These are phyloP conservation scores for Senna siamea DNA, from an alignment of 306 rosid genomes.

Conservation along the genomic window DNA sequence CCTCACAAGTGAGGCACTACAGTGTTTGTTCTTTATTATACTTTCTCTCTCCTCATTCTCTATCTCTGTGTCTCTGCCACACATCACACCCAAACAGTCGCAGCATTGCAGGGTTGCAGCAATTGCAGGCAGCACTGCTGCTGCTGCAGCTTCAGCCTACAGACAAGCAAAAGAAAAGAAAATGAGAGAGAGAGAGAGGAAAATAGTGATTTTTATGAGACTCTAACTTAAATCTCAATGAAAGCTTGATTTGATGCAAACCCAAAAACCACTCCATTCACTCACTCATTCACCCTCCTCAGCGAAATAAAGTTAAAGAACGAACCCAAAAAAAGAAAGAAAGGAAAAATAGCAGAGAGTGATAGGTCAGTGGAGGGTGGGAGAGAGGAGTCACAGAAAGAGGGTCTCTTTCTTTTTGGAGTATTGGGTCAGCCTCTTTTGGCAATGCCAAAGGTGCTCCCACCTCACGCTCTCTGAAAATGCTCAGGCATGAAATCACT, in stretches of 20 bases:
- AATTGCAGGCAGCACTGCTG: conserved; percentile 71
- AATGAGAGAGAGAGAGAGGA: conserved; percentile 1
- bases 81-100: conserved; percentile 83
- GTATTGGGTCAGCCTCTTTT: conserved; percentile 64
- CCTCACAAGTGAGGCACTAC: conserved; percentile 39
- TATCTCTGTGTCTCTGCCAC: conserved; percentile 63
- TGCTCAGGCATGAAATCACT: conserved; percentile 58
- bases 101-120: conserved; percentile 83
- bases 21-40: conserved; percentile 33
- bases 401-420: conserved; percentile 56
- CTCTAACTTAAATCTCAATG: conserved; percentile 36
- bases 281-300: conserved; percentile 37
- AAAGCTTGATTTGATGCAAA: conserved; percentile 62
- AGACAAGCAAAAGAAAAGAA: conserved; percentile 33
- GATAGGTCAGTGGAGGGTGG: conserved; percentile 39
- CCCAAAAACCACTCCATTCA: conserved; percentile 47
- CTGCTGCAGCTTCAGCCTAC: conserved; percentile 46
- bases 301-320: conserved; percentile 42
- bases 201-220: conserved; percentile 37
- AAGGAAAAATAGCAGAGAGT: conserved; percentile 40
- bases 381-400: conserved; percentile 31
- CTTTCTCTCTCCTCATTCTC: not conserved
- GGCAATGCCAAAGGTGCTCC: conserved; percentile 67
- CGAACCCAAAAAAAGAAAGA: conserved; percentile 45
- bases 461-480: conserved; percentile 54